Evolutionary conservation across 768 basidiomycete genomes (phyloP).

Genomic region (Scleroderma bovista): DNA sequence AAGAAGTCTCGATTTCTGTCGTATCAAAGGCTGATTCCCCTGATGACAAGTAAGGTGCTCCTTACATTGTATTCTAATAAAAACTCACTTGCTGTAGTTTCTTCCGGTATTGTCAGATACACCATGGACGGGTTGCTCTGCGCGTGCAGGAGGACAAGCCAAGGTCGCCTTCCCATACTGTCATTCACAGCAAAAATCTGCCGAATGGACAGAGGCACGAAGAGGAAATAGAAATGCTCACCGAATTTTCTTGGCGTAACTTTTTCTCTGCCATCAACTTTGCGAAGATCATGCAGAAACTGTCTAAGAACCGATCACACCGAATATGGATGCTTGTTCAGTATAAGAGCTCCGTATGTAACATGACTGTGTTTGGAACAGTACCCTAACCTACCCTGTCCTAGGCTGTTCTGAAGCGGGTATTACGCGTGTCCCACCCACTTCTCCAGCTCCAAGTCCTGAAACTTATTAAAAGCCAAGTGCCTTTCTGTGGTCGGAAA

Average conservation of each 20-base stretch:
- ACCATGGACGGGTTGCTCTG: conserved; percentile 66
- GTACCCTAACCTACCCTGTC: conserved; percentile 14
- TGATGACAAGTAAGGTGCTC: conserved; percentile 64
- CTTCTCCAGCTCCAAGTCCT: conserved; percentile 91
- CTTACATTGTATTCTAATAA: not conserved
- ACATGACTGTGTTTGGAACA: not conserved
- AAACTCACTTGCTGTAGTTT: conserved; percentile 53
- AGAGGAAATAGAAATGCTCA: conserved; percentile 88
- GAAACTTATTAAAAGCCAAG: conserved; percentile 98
- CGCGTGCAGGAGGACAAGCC: conserved; percentile 58
- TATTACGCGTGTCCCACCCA: conserved; percentile 90
- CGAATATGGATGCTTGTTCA: conserved; percentile 95
- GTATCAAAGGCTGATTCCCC: conserved; percentile 85
- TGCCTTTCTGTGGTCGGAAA: conserved; percentile 95
- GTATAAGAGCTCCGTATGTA: conserved; percentile 91
- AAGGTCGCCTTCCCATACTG: conserved; percentile 53
- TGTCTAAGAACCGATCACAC: conserved; percentile 92
- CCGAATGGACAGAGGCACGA: conserved; percentile 73
- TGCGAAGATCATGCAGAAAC: conserved; percentile 95
- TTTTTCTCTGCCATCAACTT: conserved; percentile 98
- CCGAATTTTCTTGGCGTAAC: conserved; percentile 96
- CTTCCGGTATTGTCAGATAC: conserved; percentile 87
- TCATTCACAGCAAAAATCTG: conserved; percentile 49
- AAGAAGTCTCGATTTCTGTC: conserved; percentile 81
- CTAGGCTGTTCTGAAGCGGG: conserved; percentile 92